Evolutionary conservation across 2,329 filamentous ascomycete genomes (phyloP), one percentile per base, ranked within the genome.

Genomic region (Bipolaris bicolor): DNA sequence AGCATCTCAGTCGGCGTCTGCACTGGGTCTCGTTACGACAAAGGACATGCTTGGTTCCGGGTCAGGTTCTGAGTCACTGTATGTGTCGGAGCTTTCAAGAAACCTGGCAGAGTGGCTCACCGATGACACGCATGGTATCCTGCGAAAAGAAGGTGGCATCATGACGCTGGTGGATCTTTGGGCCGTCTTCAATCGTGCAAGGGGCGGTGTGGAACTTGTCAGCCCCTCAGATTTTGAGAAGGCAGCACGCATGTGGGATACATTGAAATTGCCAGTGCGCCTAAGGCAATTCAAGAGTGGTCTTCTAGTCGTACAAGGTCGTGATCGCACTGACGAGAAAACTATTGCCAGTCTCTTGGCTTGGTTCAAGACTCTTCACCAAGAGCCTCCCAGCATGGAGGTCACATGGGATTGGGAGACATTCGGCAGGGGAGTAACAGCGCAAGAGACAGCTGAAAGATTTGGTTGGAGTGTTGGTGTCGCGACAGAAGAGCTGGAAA

Each of bases 391-490:
- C 0, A 83, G 86, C 1, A 81, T 80, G n/a, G 84, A 89, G 3
- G 82, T 88, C 33, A 67, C 82, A 0, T 95, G 90, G 90, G 88
- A 96, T 68, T 91, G 89, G 89, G 82, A 82, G 45, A 69, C 81
- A 39, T 97, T 92, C 74, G 93, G 95, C 0, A 85, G 88, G 54
- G 92, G 95, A 9, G 88, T 98, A 26, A 97, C 92, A 13, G 92
- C 92, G 1, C 91, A 95, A 71, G 93, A 98, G 71, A 86, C 88
- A 0, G 95, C 95, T 0, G 91, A 96, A 75, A 83, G 87, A 48
- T 99, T 99, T 77, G 91, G 93, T 5, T 99, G 95, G 95, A 98
- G 95, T 73, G 89, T 99, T 7, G 95, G 95, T 7, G 94, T 99
- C 20, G 95, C 95, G 1, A 90, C 90, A 58, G 95, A 98, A 75